Percentiles rank a stretch among this genome's conserved stretches.
Conservation (phyloP, 2,329 filamentous ascomycete species). For the Beauveria asiatica region DNA sequence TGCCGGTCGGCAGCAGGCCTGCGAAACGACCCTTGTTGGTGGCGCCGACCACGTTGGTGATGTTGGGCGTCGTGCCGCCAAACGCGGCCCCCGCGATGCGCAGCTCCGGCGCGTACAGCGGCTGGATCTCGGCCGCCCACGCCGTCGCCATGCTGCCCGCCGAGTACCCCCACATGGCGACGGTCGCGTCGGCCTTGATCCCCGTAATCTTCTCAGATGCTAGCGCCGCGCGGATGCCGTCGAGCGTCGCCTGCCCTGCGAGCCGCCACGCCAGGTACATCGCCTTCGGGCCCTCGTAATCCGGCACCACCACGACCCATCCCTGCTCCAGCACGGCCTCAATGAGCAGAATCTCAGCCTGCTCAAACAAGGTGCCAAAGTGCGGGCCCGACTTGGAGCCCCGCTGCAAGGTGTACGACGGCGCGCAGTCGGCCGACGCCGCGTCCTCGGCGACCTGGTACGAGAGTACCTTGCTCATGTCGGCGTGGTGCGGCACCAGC, state of each 20-base stretch:
- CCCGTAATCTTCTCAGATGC: slow-evolving; percentile 19
- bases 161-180: slow-evolving; percentile 36
- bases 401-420: slow-evolving; percentile 18
- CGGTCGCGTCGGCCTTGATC: slow-evolving; percentile 23
- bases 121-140: slow-evolving; percentile 19
- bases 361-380: slow-evolving; percentile 25
- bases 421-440: slow-evolving; percentile 26
- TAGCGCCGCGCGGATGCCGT: slow-evolving; percentile 35
- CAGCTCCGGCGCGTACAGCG: slow-evolving; percentile 18
- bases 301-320: slow-evolving; percentile 40
- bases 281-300: slow-evolving; percentile 35
- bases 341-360: slow-evolving; percentile 18
- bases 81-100: slow-evolving; percentile 18
- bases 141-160: slow-evolving; percentile 17
- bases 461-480: slow-evolving; percentile 26
- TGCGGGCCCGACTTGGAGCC: slow-evolving; percentile 20
- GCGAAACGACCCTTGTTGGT: slow-evolving; percentile 13
- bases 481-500: slow-evolving; percentile 25
- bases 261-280: slow-evolving; percentile 32
- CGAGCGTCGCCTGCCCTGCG: slow-evolving; percentile 33
- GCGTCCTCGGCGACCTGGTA: slow-evolving; percentile 35
- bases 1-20: slow-evolving; percentile 16
- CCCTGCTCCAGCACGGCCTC: slow-evolving; percentile 28
- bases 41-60: slow-evolving; percentile 11
- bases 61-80: slow-evolving; percentile 17